Percentiles rank a stretch among this genome's conserved stretches.
Evolutionary conservation across 2,329 filamentous ascomycete species (phyloP).

Genomic region (Bimuria novae-zelandiae): DNA sequence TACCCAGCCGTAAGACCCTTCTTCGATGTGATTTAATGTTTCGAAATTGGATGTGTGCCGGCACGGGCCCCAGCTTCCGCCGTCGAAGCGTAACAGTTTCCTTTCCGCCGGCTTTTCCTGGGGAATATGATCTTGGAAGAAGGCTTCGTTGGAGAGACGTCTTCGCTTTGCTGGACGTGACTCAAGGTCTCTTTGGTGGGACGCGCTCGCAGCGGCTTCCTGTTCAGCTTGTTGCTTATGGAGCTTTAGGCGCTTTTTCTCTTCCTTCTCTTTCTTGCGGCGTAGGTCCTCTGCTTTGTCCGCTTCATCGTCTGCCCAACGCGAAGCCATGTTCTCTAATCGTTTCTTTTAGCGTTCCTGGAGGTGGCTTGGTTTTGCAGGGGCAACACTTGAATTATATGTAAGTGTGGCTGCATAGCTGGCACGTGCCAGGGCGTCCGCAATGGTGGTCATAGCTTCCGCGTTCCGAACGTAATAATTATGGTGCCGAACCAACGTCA

Average conservation of each 20-base stretch:
- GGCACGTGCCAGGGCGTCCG: constrained; percentile 16
- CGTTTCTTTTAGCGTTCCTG: no score
- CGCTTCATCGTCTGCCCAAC: constrained; percentile 86
- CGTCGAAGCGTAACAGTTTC: constrained; percentile 73
- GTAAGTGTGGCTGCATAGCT: constrained; percentile 4
- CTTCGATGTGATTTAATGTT: constrained; percentile 93
- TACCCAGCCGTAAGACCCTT: constrained; percentile 95
- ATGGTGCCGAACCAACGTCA: constrained; percentile 35
- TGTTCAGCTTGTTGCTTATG: constrained; percentile 76
- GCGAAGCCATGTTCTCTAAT: constrained; percentile 71
- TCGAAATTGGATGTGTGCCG: constrained; percentile 87
- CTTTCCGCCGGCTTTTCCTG: constrained; percentile 44
- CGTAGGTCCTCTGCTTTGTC: constrained; percentile 75
- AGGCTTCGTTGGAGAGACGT: constrained; percentile 61
- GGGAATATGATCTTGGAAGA: constrained; percentile 23
- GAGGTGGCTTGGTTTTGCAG: no score
- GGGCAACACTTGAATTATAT: no score
- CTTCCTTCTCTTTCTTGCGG: constrained; percentile 81
- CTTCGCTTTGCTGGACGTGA: constrained; percentile 60
- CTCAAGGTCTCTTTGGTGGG: constrained; percentile 28
- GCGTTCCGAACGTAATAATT: constrained; percentile 34
- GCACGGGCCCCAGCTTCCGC: constrained; percentile 69
- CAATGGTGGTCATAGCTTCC: constrained; percentile 41
- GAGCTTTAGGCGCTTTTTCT: constrained; percentile 81
- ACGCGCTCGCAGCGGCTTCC: constrained; percentile 45